These are phyloP conservation scores for Ambrosiella cleistominuta DNA, from an alignment of 2,329 filamentous ascomycete genomes.

Conservation along the genomic window DNA sequence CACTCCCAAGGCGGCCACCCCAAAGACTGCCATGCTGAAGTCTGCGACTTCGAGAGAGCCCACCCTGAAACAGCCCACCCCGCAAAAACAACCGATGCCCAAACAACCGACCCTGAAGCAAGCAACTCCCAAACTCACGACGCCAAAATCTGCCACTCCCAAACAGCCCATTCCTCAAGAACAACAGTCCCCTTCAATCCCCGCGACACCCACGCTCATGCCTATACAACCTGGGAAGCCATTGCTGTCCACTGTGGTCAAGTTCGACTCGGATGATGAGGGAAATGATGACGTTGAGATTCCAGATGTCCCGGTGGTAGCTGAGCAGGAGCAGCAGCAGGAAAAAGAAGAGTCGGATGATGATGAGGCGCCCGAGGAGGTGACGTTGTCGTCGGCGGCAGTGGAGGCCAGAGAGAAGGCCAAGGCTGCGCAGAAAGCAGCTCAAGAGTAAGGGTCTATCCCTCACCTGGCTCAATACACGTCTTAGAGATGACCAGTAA, in stretches of 20 bases:
- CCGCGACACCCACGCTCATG: no score
- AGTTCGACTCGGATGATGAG: constrained; percentile 13
- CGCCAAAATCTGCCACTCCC: no score
- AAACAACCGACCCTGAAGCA: no score
- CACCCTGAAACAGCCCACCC: no score
- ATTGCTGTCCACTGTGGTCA: background rate
- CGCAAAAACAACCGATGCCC: no score
- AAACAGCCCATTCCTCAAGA: no score
- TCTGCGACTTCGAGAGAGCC: background rate
- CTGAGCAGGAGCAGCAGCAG: background rate
- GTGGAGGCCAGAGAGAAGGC: constrained; percentile 28
- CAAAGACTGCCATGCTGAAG: background rate
- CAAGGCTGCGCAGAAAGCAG: constrained; percentile 30
- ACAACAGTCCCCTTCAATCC: no score
- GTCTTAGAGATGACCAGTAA: background rate
- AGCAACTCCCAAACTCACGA: no score
- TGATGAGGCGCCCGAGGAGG: constrained; percentile 39
- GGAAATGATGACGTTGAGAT: background rate
- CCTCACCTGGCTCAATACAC: background rate
- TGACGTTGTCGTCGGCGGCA: constrained; percentile 35
- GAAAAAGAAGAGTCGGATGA: constrained; percentile 22
- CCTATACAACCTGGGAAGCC: no score
- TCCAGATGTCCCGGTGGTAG: background rate
- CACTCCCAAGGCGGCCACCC: background rate
- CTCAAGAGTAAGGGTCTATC: constrained; percentile 28